Evolutionary conservation across 345 rosid species (phyloP).

Genomic region (Salix udensis): DNA sequence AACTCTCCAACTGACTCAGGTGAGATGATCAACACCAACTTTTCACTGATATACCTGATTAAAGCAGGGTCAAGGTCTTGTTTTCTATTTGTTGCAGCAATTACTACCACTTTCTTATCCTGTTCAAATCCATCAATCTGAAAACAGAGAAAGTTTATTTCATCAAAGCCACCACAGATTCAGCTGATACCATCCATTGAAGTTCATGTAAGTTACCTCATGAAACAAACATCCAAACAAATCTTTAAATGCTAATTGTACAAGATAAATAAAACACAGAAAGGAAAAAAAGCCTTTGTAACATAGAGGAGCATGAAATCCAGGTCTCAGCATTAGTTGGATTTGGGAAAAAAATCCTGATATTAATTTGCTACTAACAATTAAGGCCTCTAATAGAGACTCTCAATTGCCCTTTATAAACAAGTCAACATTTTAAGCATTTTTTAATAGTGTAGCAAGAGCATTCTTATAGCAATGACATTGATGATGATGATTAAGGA

Average conservation of each 20-base stretch:
- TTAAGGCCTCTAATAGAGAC: not conserved
- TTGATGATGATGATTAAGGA: not conserved
- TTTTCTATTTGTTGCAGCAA: slow-evolving; percentile 94
- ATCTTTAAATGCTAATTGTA: not conserved
- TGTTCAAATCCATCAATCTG: slow-evolving; percentile 98
- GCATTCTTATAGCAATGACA: not conserved
- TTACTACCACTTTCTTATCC: slow-evolving; percentile 77
- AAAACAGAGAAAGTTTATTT: slow-evolving; percentile 13
- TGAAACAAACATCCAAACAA: not conserved
- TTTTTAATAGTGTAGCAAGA: not conserved
- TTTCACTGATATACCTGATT: slow-evolving; percentile 47
- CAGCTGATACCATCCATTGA: not conserved
- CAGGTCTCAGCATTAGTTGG: not conserved
- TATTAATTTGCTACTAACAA: not conserved
- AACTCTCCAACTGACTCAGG: not conserved
- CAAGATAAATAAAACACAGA: not conserved
- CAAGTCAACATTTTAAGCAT: not conserved
- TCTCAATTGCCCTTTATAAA: not conserved
- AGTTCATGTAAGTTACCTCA: not conserved
- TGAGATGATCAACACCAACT: not conserved
- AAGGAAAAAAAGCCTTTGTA: not conserved
- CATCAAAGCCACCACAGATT: not conserved
- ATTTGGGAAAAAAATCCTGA: not conserved
- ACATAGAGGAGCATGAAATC: not conserved
- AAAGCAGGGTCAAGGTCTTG: slow-evolving; percentile 95